Evolutionary conservation across 1,139 yeast species (phyloP), one percentile per base, ranked within the genome.

Genomic region (Diutina ranongensis): DNA sequence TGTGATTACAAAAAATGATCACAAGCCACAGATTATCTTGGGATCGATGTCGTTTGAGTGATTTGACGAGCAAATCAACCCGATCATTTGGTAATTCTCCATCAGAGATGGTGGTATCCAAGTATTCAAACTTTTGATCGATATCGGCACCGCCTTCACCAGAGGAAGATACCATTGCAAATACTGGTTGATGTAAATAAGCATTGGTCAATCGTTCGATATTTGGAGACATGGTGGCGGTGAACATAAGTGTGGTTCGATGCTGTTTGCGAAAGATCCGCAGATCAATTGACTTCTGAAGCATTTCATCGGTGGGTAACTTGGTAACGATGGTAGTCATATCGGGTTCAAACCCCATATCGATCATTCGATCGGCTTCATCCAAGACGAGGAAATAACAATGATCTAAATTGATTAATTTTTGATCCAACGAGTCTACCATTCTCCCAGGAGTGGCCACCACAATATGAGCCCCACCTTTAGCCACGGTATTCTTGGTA

Each of bases 381-480:
- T 89, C 97, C 69, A 88, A 71, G 1, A 86, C 80, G 16, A 89
- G 65, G 52, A 79, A 84, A 50, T 73, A 72, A 52, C 95, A 78
- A 50, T 77, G 78, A 44, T 65, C 67, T 36, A 89, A 63, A 2
- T 74, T 75, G 2, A 88, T 53, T 15, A 83, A 66, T 25, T 78
- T 77, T 47, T 85, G 68, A 48, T 84, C 92, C 15, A 89, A 55
- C 47, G 87, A 78, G 56, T 92, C 98, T 13, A 87, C 71, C 46
- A 92, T 65, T 51, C 97, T 67, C 9, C 97, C 97, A 0, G 97
- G 97, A 0, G 98, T 92, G 1, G 96, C 97, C 40, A 92, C 87
- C 8, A 89, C 74, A 1, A 89, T 73, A 55, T 86, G 94, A 9
- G 83, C 85, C 2, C 40, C 40, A 2, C n/a, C 9, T 5, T 5